These are phyloP conservation scores for Ophidiomyces ophidiicola DNA, from an alignment of 2,329 filamentous ascomycete genomes.

Conservation along the genomic window DNA sequence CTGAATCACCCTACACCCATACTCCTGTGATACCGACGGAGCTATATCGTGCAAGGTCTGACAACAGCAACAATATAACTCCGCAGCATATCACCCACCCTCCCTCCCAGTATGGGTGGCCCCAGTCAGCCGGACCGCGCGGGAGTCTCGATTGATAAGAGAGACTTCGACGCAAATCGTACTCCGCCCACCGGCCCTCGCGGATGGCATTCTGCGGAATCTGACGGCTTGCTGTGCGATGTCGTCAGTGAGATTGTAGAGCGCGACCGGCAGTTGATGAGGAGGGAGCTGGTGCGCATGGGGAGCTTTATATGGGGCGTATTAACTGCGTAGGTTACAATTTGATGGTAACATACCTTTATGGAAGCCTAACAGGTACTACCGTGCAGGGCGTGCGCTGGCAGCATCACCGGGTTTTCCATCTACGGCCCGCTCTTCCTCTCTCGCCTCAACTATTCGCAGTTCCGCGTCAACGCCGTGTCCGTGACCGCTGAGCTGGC, in stretches of 20 bases:
- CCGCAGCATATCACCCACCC: not conserved
- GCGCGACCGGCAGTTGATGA: constrained; percentile 44
- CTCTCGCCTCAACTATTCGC: constrained; percentile 70
- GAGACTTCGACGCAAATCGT: constrained; percentile 37
- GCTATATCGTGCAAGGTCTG: no score
- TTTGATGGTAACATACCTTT: not conserved
- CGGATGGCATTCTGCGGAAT: constrained; percentile 14
- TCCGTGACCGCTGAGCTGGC: constrained; percentile 77
- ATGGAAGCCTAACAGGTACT: constrained; percentile 10
- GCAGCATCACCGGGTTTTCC: constrained; percentile 85
- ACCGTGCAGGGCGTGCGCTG: constrained; percentile 55
- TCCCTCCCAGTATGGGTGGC: not conserved
- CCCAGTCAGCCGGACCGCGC: not conserved
- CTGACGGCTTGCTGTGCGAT: constrained; percentile 42
- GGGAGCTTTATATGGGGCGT: constrained; percentile 50
- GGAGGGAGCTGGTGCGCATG: constrained; percentile 41
- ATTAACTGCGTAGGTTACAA: constrained; percentile 45
- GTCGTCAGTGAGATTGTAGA: constrained; percentile 50
- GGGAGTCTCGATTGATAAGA: constrained; percentile 28
- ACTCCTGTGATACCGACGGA: no score
- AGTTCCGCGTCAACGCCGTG: constrained; percentile 83
- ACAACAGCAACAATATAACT: no score
- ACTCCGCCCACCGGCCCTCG: constrained; percentile 17
- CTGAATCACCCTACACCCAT: no score
- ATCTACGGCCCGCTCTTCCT: constrained; percentile 89